Base-by-base conservation (phyloP, 2,329 filamentous ascomycete genomes). In the Mycosphaerella sp. region DNA sequence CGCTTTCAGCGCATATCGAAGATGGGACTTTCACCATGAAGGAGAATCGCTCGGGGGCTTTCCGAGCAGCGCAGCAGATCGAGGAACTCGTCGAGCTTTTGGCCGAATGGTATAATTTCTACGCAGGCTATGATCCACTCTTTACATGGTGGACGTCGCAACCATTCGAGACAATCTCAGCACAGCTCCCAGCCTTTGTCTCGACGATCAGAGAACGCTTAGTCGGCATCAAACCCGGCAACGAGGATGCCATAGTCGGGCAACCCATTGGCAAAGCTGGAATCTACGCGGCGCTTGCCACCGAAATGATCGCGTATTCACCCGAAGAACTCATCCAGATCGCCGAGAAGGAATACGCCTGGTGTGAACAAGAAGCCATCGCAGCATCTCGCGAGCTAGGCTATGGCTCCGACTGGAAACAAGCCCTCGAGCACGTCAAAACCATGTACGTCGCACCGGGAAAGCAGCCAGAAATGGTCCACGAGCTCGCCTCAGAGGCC, bases 231-330 rank as follows among this genome's bases (percentile, higher is more conserved):
- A 62, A 68, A 1, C 66, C 66, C 0, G 68, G 65, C 1, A 69
- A 74, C 42, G 65, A 72, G 0, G 73, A 78, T 46, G 72, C 74
- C 6, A 81, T 81, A 44, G 71, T 81, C 25, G 79, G 79, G 6
- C 73, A 82, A 54, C 79, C 79, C 0, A 78, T 81, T 43, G 79
- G 80, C 1, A 65, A 72, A 3, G 70, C 73, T 0, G 77, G 73
- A 0, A 66, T 82, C 0, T 63, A 78, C 0, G 69, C 71, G 9
- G 78, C 80, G 44, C 70, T 83, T 1, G 70, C 75, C 50, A 72
- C 74, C 0, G 79, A 82, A 62, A 75, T 79, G 71, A 79, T 82
- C 44, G 73, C 77, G 0, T 82, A 82, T 58, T 70, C 73, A 0
- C 79, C 79, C 0, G 77, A 80, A 50, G 75, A 82, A 59, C 67